Conservation (phyloP, 2,329 filamentous ascomycete species). For the Tolypocladium tropicale region DNA sequence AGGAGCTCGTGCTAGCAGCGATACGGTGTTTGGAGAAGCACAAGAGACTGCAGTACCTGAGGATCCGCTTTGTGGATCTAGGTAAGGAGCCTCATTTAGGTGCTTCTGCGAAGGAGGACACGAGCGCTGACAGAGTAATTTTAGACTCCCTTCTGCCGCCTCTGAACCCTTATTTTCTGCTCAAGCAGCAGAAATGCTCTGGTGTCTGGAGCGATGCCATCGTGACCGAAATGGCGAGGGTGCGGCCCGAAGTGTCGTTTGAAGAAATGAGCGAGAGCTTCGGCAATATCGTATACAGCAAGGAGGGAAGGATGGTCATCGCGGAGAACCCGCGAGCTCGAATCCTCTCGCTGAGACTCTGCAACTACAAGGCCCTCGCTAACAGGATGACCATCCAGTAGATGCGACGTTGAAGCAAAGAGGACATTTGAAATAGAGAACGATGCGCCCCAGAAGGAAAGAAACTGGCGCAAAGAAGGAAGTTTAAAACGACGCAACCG, state of each 20-base stretch:
- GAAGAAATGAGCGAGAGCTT: slow-evolving; percentile 55
- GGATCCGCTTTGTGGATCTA: slow-evolving; percentile 67
- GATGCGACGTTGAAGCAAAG: neutral
- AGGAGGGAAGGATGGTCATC: slow-evolving; percentile 48
- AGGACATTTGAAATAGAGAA: neutral
- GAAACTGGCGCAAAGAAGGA: neutral
- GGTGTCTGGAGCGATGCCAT: slow-evolving; percentile 66
- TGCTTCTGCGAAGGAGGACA: neutral
- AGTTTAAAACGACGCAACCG: neutral
- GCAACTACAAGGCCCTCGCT: slow-evolving; percentile 44
- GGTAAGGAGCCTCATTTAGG: slow-evolving; percentile 28
- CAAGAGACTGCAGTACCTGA: slow-evolving; percentile 49
- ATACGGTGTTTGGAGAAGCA: slow-evolving; percentile 51
- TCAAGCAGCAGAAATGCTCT: slow-evolving; percentile 49
- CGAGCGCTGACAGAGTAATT: slow-evolving; percentile 10
- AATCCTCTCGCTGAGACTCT: slow-evolving; percentile 45
- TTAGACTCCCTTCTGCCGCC: slow-evolving; percentile 59
- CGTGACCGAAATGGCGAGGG: slow-evolving; percentile 45
- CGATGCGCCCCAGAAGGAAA: neutral
- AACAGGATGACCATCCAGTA: slow-evolving; percentile 26
- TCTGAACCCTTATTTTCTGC: slow-evolving; percentile 62
- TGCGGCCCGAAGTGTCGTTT: slow-evolving; percentile 49
- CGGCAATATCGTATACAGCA: slow-evolving; percentile 46
- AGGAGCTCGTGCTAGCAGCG: slow-evolving; percentile 54
- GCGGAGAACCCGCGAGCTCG: slow-evolving; percentile 42